Base-by-base conservation (phyloP, 139 green algal genomes). In the Coelastrella sp. region DNA sequence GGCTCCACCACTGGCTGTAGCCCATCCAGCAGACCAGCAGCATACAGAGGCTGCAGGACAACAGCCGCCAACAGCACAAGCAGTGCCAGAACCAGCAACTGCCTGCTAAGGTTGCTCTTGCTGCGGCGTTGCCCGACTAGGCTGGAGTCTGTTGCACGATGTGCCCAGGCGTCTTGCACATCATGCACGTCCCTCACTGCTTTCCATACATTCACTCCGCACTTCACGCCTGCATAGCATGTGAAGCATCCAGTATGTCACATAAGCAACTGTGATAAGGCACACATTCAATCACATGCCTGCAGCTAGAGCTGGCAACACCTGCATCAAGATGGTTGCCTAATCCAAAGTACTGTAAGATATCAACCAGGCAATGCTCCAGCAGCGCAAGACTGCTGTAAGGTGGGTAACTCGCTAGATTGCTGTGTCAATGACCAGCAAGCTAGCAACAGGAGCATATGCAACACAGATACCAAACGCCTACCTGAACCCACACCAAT, bases 401-500 rank as follows among this genome's bases (percentile, higher is more conserved):
- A n/a, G n/a, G n/a, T n/a, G n/a, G n/a, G n/a, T n/a, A n/a, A n/a
- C n/a, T n/a, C n/a, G n/a, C n/a, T n/a, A n/a, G n/a, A n/a, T n/a
- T n/a, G n/a, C n/a, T n/a, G n/a, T n/a, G n/a, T n/a, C n/a, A n/a
- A n/a, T n/a, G n/a, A n/a, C n/a, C n/a, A n/a, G n/a, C n/a, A n/a
- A n/a, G n/a, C n/a, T n/a, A n/a, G n/a, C n/a, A n/a, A n/a, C n/a
- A n/a, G n/a, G n/a, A n/a, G n/a, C n/a, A n/a, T n/a, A n/a, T n/a
- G n/a, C n/a, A n/a, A n/a, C n/a, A n/a, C n/a, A n/a, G n/a, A n/a
- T n/a, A 57, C 48, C 48, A 23, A 2, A 11, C 30, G 19, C 21
- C 30, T 27, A 68, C 90, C 90, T 35, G 53, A 85, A 59, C 90
- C 90, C 8, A 93, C 90, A 23, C 90, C 90, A 68, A 93, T 83